Evolutionary conservation across 2,329 filamentous ascomycete species (phyloP).

Genomic region (Aschersonia sp.): DNA sequence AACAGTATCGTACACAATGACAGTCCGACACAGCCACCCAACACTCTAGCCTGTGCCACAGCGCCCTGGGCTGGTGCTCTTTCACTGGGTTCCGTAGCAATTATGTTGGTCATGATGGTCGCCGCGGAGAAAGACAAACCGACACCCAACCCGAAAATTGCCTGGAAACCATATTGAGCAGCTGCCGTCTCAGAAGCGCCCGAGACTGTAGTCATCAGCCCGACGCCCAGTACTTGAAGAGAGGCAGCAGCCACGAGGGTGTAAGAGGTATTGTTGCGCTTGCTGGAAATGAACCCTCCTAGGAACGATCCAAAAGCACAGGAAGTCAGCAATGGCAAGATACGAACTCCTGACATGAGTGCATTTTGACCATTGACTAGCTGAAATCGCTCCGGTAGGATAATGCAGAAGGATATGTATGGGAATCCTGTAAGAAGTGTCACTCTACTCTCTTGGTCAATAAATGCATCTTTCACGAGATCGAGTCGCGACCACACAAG

Average conservation of each 20-base stretch:
- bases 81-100: constrained; percentile 30
- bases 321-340: constrained; percentile 42
- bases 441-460: constrained; percentile 20
- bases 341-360: constrained; percentile 39
- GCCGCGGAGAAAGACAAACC: constrained; percentile 42
- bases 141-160: constrained; percentile 43
- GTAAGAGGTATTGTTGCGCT: constrained; percentile 36
- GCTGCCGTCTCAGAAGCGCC: constrained; percentile 16
- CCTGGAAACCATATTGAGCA: constrained; percentile 38
- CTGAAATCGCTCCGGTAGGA: constrained; percentile 45
- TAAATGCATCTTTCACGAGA: neutral
- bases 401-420: constrained; percentile 43
- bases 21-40: constrained; percentile 45
- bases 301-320: constrained; percentile 42
- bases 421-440: constrained; percentile 42
- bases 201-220: constrained; percentile 31
- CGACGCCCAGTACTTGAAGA: constrained; percentile 37
- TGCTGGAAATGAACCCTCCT: constrained; percentile 37
- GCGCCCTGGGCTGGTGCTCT: constrained; percentile 45
- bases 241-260: constrained; percentile 33
- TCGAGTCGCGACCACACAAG: too few species aligned
- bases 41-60: constrained; percentile 42
- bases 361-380: constrained; percentile 39
- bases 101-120: constrained; percentile 42
- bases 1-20: constrained; percentile 45